phyloP scores from a whole-genome alignment of 345 rosid genomes.

The Streptanthus diversifolius region DNA sequence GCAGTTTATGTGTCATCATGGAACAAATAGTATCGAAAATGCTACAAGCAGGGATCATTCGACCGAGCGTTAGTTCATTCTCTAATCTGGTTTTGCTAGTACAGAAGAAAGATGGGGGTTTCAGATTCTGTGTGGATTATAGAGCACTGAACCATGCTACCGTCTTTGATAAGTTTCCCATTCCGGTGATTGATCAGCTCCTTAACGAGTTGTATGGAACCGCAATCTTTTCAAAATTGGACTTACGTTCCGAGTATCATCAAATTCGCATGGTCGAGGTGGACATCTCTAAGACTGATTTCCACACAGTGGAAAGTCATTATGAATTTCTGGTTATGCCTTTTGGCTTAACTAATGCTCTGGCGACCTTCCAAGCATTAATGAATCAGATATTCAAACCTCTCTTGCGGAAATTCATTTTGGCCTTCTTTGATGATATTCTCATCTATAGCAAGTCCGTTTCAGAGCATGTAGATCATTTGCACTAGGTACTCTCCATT shows the following conservation, averaged over 20 bases:
- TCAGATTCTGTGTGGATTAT: background rate
- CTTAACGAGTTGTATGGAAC: background rate
- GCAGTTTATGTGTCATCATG: too few relatives aligned
- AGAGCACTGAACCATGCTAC: background rate
- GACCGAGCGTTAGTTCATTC: background rate
- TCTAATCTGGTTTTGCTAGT: background rate
- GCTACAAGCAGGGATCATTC: background rate
- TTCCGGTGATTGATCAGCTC: background rate
- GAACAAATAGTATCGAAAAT: background rate
- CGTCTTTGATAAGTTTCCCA: background rate
- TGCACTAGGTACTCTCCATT: too few relatives aligned
- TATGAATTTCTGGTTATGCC: too few relatives aligned
- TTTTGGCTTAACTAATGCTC: too few relatives aligned
- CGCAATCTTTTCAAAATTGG: background rate
- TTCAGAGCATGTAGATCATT: too few relatives aligned
- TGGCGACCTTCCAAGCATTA: too few relatives aligned
- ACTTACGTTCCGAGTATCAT: background rate
- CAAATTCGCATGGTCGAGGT: background rate
- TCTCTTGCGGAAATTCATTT: too few relatives aligned
- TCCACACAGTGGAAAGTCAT: too few relatives aligned
- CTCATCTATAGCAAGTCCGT: too few relatives aligned
- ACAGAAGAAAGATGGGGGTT: background rate
- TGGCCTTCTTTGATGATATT: too few relatives aligned
- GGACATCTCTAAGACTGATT: background rate
- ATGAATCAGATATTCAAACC: too few relatives aligned